Evolutionary conservation across 441 rosid species (phyloP).

Genomic region (Cnidoscolus chayamansa): DNA sequence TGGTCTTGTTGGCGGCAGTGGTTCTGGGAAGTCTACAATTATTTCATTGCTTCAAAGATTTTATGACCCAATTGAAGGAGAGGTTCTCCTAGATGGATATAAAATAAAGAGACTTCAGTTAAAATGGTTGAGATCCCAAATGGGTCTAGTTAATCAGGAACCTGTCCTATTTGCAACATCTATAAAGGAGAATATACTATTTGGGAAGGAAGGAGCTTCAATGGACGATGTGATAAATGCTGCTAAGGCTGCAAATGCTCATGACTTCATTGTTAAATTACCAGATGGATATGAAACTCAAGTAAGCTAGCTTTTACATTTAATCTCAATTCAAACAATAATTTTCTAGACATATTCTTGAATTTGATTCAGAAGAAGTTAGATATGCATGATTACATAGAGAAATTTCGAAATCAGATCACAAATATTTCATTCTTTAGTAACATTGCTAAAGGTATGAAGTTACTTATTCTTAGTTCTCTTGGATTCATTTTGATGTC

Average conservation of each 20-base stretch:
- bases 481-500: too few relatives aligned
- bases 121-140: conserved; percentile 68
- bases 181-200: conserved; percentile 57
- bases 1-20: conserved; percentile 66
- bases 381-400: neutral
- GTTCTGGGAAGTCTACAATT: conserved; percentile 64
- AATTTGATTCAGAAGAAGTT: neutral
- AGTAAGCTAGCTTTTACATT: conserved; percentile 32
- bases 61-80: conserved; percentile 57
- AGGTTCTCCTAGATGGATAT: conserved; percentile 56
- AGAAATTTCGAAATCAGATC: neutral
- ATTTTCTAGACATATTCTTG: neutral
- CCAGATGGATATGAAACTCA: conserved; percentile 67
- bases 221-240: conserved; percentile 52
- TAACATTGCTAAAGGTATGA: too few relatives aligned
- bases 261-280: conserved; percentile 62
- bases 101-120: conserved; percentile 53
- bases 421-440: conserved; percentile 7
- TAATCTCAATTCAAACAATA: neutral
- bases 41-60: conserved; percentile 63
- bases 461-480: too few relatives aligned
- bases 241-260: conserved; percentile 62
- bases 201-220: conserved; percentile 66
- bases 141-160: conserved; percentile 72
- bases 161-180: conserved; percentile 67